phyloP scores from a whole-genome alignment of 495 filamentous ascomycete species.

The Aspergillus nidulans region DNA sequence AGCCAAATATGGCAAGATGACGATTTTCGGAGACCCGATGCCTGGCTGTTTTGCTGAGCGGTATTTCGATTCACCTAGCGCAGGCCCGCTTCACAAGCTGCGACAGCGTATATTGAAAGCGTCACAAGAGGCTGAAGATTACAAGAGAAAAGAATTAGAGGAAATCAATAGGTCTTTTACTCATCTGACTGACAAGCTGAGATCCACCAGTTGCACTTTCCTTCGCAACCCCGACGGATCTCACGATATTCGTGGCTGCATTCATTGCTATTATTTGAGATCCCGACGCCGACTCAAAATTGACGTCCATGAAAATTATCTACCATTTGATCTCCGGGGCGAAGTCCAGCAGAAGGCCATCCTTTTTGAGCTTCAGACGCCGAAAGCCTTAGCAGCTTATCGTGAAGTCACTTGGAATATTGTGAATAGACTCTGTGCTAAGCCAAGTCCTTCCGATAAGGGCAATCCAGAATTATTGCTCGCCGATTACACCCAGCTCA shows the following conservation, averaged over 20 bases:
- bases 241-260: constrained; percentile 29
- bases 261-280: constrained; percentile 28
- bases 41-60: constrained; percentile 40
- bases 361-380: constrained; percentile 55
- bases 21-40: constrained; percentile 40
- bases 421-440: constrained; percentile 34
- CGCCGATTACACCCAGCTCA: constrained; percentile 25
- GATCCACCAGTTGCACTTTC: constrained; percentile 25
- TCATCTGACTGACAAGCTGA: constrained; percentile 29
- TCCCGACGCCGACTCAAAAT: constrained; percentile 46
- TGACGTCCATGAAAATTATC: constrained; percentile 54
- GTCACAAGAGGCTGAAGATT: constrained; percentile 15
- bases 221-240: constrained; percentile 16
- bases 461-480: constrained; percentile 4
- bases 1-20: constrained; percentile 14
- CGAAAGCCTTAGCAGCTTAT: constrained; percentile 45
- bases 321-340: constrained; percentile 33
- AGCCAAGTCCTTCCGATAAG: background rate
- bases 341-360: constrained; percentile 29
- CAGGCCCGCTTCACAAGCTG: constrained; percentile 21
- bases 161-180: constrained; percentile 14
- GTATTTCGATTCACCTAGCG: constrained; percentile 33
- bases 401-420: constrained; percentile 46
- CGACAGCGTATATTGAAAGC: constrained; percentile 28
- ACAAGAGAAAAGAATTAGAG: constrained; percentile 39